Base-by-base conservation (phyloP, 768 basidiomycete species). In the Cyclocybe cylindracea region DNA sequence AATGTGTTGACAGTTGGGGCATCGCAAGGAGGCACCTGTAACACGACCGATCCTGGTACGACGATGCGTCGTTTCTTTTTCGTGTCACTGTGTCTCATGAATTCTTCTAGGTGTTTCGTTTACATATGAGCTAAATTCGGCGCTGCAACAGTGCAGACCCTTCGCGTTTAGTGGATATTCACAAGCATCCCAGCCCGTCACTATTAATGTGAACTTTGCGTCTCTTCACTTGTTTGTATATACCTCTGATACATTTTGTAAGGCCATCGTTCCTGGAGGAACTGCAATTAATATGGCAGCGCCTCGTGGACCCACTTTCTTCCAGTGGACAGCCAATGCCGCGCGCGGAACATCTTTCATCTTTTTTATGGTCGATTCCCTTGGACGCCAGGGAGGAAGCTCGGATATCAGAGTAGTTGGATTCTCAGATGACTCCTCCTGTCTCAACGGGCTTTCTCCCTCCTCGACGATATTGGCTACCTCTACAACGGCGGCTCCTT, bases 261-360 rank as follows among this genome's bases (percentile, higher is more conserved):
- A 87, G 81, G 86, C 77, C 18, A 66, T 85, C 31, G 80, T 91
- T 48, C 88, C 88, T 33, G 78, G 77, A 16, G 89, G 89, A 9
- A 70, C 76, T 37, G 60, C 71, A 1, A 73, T 86, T 48, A 52
- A 72, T 14, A 56, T 89, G 10, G 50, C 64, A 7, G 74, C 80
- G 34, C 73, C 76, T 2, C 44, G 45, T 3, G 75, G 75, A 10
- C 65, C 73, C 7, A 53, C 66, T 4, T 70, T 67, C 3, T 84
- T 69, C 57, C 60, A 65, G n/a, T 89, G 87, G 89, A 67, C 61
- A 32, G 80, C 78, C 13, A 73, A 84, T 63, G 76, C 85, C 19
- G 73, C 74, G 34, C 77, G 78, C 7, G 83, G 84, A 4, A 89
- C 84, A 2, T 72, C 74, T 3, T 63, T 87, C 42, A 49, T 89